phyloP scores from a whole-genome alignment of 768 basidiomycete species.

The Saitozyma sp. region DNA sequence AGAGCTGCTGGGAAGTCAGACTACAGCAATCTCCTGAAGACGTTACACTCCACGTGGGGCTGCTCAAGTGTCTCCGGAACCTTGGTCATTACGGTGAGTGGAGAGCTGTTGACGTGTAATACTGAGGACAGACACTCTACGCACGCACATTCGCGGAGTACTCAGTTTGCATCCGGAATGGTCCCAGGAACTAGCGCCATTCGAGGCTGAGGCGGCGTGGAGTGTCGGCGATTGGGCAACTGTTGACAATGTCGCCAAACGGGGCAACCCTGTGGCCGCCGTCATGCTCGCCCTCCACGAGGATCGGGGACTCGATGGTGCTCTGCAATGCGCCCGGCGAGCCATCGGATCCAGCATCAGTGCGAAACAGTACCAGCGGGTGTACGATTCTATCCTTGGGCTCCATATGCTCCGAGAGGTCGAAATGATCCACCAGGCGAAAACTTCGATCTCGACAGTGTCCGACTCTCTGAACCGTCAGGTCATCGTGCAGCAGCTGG shows the following conservation, averaged over 20 bases:
- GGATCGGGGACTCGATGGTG: conserved; percentile 53
- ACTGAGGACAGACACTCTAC: conserved; percentile 67
- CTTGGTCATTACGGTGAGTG: conserved; percentile 91
- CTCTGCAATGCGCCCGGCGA: conserved; percentile 59
- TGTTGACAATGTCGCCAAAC: conserved; percentile 63
- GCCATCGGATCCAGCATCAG: conserved; percentile 76
- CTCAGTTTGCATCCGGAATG: conserved; percentile 79
- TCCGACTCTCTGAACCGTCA: conserved; percentile 14
- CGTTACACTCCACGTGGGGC: conserved; percentile 80
- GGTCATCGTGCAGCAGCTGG: conserved; percentile 47
- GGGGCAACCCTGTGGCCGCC: conserved; percentile 61
- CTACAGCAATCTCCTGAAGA: conserved; percentile 89
- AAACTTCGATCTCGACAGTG: conserved; percentile 53
- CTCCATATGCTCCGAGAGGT: conserved; percentile 85
- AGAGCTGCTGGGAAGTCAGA: conserved; percentile 97
- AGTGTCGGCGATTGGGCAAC: conserved; percentile 92
- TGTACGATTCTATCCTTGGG: conserved; percentile 81
- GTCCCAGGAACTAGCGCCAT: conserved; percentile 72
- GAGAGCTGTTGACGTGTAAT: background rate
- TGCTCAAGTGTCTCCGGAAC: conserved; percentile 86
- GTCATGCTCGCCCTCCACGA: conserved; percentile 76
- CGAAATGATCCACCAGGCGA: conserved; percentile 57
- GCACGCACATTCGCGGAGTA: conserved; percentile 91
- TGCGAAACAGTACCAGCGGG: conserved; percentile 76
- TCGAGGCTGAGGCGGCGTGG: conserved; percentile 91